Evolutionary conservation across 805 yeast genomes (phyloP).

Genomic region (Yamadazyma insecticola): DNA sequence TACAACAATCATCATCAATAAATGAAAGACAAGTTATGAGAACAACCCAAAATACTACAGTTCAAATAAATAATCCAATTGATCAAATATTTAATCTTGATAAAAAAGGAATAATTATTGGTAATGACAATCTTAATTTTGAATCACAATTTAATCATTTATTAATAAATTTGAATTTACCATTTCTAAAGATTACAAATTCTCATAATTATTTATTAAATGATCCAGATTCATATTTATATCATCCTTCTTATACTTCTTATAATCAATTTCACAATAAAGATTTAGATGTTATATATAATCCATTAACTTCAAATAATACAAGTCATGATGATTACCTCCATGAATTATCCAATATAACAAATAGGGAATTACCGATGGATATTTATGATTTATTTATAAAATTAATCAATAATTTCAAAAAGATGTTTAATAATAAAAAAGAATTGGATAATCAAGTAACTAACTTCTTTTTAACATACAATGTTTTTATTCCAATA

Average conservation of each 20-base stretch:
- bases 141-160: conserved; percentile 43
- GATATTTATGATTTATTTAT: conserved; percentile 42
- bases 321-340: conserved; percentile 14
- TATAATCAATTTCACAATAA: conserved; percentile 32
- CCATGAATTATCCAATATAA: conserved; percentile 10
- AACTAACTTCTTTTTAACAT: conserved; percentile 46
- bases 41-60: conserved; percentile 1
- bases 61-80: conserved; percentile 36
- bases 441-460: conserved; percentile 44
- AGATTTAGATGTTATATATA: conserved; percentile 35
- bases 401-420: conserved; percentile 40
- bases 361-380: conserved; percentile 25
- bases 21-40: no score
- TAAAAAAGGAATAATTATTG: conserved; percentile 39
- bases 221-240: conserved; percentile 39
- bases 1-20: no score
- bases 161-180: conserved; percentile 38
- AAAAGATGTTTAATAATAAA: conserved; percentile 32
- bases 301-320: conserved; percentile 31
- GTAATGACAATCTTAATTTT: conserved; percentile 41
- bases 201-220: conserved; percentile 38
- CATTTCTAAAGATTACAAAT: conserved; percentile 40
- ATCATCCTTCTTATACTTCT: conserved; percentile 35
- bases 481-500: conserved; percentile 51
- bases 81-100: conserved; percentile 43